Conservation (phyloP, 306 rosid species). For the Casuarina equisetifolia region DNA sequence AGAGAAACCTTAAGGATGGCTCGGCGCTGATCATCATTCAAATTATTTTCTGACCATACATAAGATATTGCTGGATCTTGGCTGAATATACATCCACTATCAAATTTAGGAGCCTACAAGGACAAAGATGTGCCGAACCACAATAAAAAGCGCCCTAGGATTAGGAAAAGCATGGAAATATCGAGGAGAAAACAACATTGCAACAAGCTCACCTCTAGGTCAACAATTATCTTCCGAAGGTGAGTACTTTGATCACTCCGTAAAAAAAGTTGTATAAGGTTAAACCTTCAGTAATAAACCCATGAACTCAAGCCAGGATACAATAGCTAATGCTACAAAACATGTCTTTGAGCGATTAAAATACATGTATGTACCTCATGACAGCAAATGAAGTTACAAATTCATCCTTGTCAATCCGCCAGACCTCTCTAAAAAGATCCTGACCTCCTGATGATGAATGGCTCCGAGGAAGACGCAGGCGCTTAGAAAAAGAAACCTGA, state of each 20-base stretch:
- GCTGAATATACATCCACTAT: slow-evolving; percentile 71
- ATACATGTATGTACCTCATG: slow-evolving; percentile 64
- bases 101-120: slow-evolving; percentile 88
- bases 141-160: slow-evolving; percentile 19
- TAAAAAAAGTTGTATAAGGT: slow-evolving; percentile 74
- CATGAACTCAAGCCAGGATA: slow-evolving; percentile 29
- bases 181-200: slow-evolving; percentile 1
- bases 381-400: slow-evolving; percentile 67
- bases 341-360: not conserved
- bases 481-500: slow-evolving; percentile 83
- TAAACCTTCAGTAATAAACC: slow-evolving; percentile 64
- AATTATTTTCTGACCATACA: slow-evolving; percentile 70
- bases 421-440: slow-evolving; percentile 67
- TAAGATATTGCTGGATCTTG: slow-evolving; percentile 94
- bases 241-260: slow-evolving; percentile 60
- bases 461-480: slow-evolving; percentile 71
- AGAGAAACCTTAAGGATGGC: slow-evolving; percentile 80
- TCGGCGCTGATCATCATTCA: slow-evolving; percentile 87
- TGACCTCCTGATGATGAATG: slow-evolving; percentile 43
- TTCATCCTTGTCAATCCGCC: slow-evolving; percentile 90
- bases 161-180: slow-evolving; percentile 7
- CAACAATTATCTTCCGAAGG: slow-evolving; percentile 83
- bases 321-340: not conserved
- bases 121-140: slow-evolving; percentile 26
- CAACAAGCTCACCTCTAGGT: slow-evolving; percentile 60